Evolutionary conservation across 179 eudicot genomes (phyloP).

Genomic region (Silene noctiflora): DNA sequence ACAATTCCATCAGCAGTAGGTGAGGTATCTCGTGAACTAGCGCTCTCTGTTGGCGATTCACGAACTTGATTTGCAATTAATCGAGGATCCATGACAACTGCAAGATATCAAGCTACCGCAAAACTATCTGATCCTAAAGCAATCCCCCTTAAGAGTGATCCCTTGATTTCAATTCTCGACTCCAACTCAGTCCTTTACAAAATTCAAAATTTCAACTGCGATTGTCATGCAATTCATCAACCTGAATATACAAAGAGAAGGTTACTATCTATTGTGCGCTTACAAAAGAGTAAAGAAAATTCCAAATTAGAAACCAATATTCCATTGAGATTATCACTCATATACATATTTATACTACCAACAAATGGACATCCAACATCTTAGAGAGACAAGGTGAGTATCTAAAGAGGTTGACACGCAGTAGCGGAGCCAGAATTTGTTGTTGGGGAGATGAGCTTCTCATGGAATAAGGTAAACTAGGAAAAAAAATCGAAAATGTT

Average conservation of each 20-base stretch:
- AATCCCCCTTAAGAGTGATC: background rate
- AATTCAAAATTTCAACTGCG: background rate
- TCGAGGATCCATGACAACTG: constrained; percentile 35
- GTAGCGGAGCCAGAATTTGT: too few species aligned
- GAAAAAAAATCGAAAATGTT: too few species aligned
- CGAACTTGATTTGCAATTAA: constrained; percentile 45
- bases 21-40: constrained; percentile 89
- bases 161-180: background rate
- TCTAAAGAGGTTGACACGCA: too few species aligned
- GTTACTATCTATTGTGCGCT: background rate
- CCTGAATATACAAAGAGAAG: background rate
- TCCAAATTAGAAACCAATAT: background rate
- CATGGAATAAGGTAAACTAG: too few species aligned
- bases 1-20: constrained; percentile 71
- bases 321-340: background rate
- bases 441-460: too few species aligned
- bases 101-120: background rate
- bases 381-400: too few species aligned
- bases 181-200: background rate
- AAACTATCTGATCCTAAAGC: background rate
- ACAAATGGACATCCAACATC: background rate
- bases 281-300: background rate
- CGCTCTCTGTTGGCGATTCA: constrained; percentile 92
- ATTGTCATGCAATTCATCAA: background rate
- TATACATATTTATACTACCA: background rate